Evolutionary conservation across 306 rosid genomes (phyloP).

Genomic region (cucumber (Cucumis sativus)): DNA sequence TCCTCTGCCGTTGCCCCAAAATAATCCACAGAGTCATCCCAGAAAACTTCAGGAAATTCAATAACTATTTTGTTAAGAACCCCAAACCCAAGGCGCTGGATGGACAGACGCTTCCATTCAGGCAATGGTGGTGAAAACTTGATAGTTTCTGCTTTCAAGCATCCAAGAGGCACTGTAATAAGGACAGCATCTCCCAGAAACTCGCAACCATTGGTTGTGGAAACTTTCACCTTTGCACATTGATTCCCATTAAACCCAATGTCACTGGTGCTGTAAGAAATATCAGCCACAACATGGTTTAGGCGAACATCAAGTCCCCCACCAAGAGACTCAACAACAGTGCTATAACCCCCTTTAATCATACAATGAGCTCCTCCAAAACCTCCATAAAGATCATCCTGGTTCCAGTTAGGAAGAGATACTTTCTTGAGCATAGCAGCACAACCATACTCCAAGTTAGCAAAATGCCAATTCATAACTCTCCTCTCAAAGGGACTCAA

Average conservation of each 20-base stretch:
- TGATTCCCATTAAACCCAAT: conserved; percentile 18
- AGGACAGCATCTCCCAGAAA: conserved; percentile 84
- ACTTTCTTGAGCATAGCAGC: conserved; percentile 87
- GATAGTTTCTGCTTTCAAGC: conserved; percentile 85
- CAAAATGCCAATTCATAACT: conserved; percentile 99
- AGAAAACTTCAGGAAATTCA: conserved; percentile 86
- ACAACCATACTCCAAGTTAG: conserved; percentile 97
- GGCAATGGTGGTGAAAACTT: conserved; percentile 89
- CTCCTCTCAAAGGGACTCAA: conserved; percentile 91
- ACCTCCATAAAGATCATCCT: conserved; percentile 97
- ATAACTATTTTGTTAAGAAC: conserved; percentile 86
- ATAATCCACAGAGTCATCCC: conserved; percentile 98
- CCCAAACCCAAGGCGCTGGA: conserved; percentile 91
- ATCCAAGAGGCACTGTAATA: conserved; percentile 90
- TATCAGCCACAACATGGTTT: conserved; percentile 68
- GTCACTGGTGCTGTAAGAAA: conserved; percentile 50
- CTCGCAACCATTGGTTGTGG: conserved; percentile 58
- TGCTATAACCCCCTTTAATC: conserved; percentile 97
- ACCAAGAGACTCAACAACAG: conserved; percentile 82
- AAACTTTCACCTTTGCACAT: conserved; percentile 50
- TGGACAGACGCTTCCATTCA: conserved; percentile 76
- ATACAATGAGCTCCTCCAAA: conserved; percentile 99
- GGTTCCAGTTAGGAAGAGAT: conserved; percentile 98
- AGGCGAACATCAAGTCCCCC: conserved; percentile 63
- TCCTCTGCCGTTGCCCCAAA: conserved; percentile 98